Base-by-base conservation (phyloP, 1,284 basidiomycete genomes). In the Cutaneotrichosporon mucoides region DNA sequence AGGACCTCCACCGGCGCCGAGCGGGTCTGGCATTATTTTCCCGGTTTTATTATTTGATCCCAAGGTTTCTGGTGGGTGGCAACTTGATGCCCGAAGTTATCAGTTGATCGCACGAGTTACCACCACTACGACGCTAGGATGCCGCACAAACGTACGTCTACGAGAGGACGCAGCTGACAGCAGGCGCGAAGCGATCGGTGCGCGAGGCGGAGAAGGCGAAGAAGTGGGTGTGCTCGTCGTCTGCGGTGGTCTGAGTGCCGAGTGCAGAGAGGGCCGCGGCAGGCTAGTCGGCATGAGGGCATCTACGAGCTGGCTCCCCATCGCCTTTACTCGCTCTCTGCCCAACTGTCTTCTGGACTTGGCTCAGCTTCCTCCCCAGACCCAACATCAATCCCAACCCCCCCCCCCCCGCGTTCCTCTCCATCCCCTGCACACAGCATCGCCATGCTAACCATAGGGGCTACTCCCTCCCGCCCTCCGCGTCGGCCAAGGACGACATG, bases 131-230 rank as follows among this genome's bases (percentile, higher is more conserved):
- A 67, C 68, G 13, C 15, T 53, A 63, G 48, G 3, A 78, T 76
- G 76, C 75, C 75, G 52, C 76, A 77, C 58, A 77, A 77, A 63
- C 73, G 76, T 76, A 47, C 62, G 73, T 65, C 15, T 9, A 13
- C 36, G 7, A 13, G 4, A 9, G 35, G 12, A 40, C 12, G 6
- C n/a, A 34, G 40, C 56, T 60, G 56, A 61, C 58, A 7, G 6
- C 59, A 78, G 76, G 76, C 40, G 71, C 75, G 8, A 78, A 78
- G 57, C 57, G 66, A 44, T 74, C 75, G 8, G 62, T 73, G 40
- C 63, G 76, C 16, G 68, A 71, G 8, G 70, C 69, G 12, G 73
- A 75, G 47, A 63, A 63, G 16, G 60, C 62, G 7, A 69, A 70
- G 49, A 73, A 70, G 75, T 76, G 60, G 35, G 70, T 63, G 9